Base-by-base conservation (phyloP, 305 asterid genomes). In the Solanum hybrid region DNA sequence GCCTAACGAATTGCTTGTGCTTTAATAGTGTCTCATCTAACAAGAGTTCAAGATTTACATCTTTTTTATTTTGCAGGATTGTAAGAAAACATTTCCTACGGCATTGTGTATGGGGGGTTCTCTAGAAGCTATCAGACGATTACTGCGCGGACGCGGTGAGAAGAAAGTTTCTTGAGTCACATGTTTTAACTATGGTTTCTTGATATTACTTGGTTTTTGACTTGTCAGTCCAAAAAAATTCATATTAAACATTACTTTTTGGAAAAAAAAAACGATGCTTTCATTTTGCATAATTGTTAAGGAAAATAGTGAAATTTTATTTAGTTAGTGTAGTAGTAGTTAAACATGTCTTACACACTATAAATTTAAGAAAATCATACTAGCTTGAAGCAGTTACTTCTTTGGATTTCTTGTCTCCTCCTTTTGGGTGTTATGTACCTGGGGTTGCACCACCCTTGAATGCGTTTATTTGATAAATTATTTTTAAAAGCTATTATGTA, bases 31-130 rank as follows among this genome's bases (percentile, higher is more conserved):
- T 85, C 69, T 26, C 86, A 26, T 80, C 36, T 13, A 38, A 40
- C 69, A 80, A 40, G 69, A 24, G 34, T 26, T 80, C 16, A 40
- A 56, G 87, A 71, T 20, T 85, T 20, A 29, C 87, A 51, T 51
- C 60, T 37, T 88, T 36, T 89, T 36, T 42, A 42, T 88, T 90
- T 93, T 92, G 6, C 89, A 95, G 99, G 98, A 97, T 85, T 96
- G 98, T 93, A 96, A 93, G 92, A 96, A 87, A 92, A 93, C 96
- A 85, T 97, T 97, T 92, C 95, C 99, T 60, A 90, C 95, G 64
- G 93, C 98, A 78, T 91, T 96, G 86, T 96, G 99, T 88, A 91
- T 95, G 96, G 98, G 99, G 69, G 98, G 99, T 91, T 94, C 99
- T 36, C 75, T 93, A 93, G 96, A 94, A 92, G 98, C 98, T 90